Evolutionary conservation across 2,329 filamentous ascomycete genomes (phyloP), one percentile per base, ranked within the genome.

Genomic region (Botrytis sinoallii): DNA sequence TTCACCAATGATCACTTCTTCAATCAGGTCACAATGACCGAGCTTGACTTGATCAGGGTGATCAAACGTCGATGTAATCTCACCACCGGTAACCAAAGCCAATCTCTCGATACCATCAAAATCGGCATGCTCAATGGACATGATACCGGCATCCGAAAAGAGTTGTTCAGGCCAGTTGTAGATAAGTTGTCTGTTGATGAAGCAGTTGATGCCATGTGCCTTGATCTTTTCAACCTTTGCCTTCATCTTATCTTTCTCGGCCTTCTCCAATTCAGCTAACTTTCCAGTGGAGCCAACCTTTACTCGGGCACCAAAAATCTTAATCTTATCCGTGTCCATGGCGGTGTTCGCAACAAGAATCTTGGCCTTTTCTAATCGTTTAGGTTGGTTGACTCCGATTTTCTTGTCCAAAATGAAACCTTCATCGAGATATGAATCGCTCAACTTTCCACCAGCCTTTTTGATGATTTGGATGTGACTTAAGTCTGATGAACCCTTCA

Each of bases 121-220:
- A 85, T 99, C 96, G 77, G 96, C 96, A 83, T 99, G 96, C 86
- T 99, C 96, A 79, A 99, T 99, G 42, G 94, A 97, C 87, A 97
- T 93, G 84, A 99, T 98, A 76, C 96, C 96, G 12, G 95, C 95
- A 83, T 99, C 96, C 52, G 95, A 94, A 82, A 99, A 99, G 65
- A 99, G 91, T 85, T 99, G 96, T 85, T 99, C 96, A 9, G 96
- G 96, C 96, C 96, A 99, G 88, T 99, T 99, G 88, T 99, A 99
- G 85, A 99, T 99, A 77, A 99, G 90, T 84, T 99, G 96, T 79
- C 96, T 89, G 89, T 99, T 99, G 84, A 99, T 97, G 84, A 99
- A 99, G 88, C 96, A 98, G 89, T 99, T 99, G 86, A 99, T 98
- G 74, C 96, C 96, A 81, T 99, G 96, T 65, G 94, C 89, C 89